These are phyloP conservation scores for Crithidia fasciculata DNA, from an alignment of 208 protist genomes.

Conservation along the genomic window DNA sequence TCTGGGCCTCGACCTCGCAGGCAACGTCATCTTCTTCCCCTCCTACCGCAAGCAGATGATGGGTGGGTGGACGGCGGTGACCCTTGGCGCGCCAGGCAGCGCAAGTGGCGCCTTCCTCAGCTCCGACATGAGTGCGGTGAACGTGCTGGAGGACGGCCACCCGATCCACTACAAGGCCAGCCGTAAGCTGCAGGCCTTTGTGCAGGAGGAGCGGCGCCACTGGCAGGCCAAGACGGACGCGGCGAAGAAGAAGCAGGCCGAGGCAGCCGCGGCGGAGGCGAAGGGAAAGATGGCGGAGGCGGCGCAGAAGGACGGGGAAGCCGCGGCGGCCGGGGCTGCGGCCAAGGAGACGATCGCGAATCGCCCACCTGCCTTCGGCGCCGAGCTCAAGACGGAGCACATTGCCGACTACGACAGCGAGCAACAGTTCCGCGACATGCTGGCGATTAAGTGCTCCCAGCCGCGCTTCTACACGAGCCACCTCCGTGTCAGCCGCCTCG, in stretches of 20 bases:
- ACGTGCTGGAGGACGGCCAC: conserved; percentile 90
- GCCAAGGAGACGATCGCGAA: conserved; percentile 5
- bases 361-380: conserved; percentile 6
- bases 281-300: conserved; percentile 21
- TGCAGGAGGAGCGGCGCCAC: conserved; percentile 56
- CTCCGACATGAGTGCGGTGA: conserved; percentile 68
- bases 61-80: conserved; percentile 88
- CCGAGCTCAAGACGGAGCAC: conserved; percentile 30
- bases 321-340: conserved; percentile 1
- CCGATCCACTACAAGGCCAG: conserved; percentile 87
- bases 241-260: conserved; percentile 40
- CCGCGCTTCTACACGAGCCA: conserved; percentile 74
- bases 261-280: conserved; percentile 30
- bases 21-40: conserved; percentile 88
- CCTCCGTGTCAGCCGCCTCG: conserved; percentile 64
- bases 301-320: conserved; percentile 7
- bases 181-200: conserved; percentile 71
- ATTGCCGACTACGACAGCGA: conserved; percentile 58
- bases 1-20: conserved; percentile 82
- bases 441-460: conserved; percentile 86
- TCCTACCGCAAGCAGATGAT: conserved; percentile 77
- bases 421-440: conserved; percentile 76
- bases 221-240: conserved; percentile 55
- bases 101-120: conserved; percentile 49
- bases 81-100: conserved; percentile 63